Conservation (phyloP, 352 stramenopile species). For the Phytopythium montanum region DNA sequence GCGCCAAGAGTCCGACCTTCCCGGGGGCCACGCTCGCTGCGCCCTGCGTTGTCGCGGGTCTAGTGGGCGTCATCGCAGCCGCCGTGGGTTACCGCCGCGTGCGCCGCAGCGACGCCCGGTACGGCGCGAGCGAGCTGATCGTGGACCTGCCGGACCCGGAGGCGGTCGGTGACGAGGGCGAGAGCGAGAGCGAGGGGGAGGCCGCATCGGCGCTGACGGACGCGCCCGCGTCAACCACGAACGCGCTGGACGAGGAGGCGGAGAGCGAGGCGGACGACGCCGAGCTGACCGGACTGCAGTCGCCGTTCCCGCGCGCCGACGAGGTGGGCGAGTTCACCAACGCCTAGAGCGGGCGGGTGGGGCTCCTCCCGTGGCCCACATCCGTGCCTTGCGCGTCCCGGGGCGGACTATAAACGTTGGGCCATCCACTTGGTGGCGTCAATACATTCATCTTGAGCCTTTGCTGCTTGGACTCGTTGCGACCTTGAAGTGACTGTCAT, state of each 20-base stretch:
- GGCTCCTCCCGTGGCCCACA: background rate
- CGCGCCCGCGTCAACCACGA: slow-evolving; percentile 2
- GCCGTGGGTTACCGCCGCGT: slow-evolving; percentile 20
- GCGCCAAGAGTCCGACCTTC: no score
- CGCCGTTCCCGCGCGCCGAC: slow-evolving; percentile 7
- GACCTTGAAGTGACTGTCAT: no score
- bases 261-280: background rate
- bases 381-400: background rate
- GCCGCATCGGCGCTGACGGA: slow-evolving; percentile 11
- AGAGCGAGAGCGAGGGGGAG: slow-evolving; percentile 8
- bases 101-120: slow-evolving; percentile 25
- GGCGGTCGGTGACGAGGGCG: slow-evolving; percentile 6
- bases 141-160: slow-evolving; percentile 25
- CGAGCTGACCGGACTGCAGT: slow-evolving; percentile 1
- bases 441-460: background rate
- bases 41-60: slow-evolving; percentile 7
- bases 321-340: slow-evolving; percentile 27
- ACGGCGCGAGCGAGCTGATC: slow-evolving; percentile 21
- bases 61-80: slow-evolving; percentile 16
- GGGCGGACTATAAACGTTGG: background rate
- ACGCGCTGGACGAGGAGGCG: slow-evolving; percentile 2
- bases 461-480: no score
- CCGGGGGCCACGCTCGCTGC: background rate
- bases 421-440: no score
- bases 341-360: slow-evolving; percentile 3